Percentiles rank a stretch among this genome's conserved stretches.
These are phyloP conservation scores for Globisporangium acanthophoron DNA, from an alignment of 352 stramenopile species.

Conservation along the genomic window DNA sequence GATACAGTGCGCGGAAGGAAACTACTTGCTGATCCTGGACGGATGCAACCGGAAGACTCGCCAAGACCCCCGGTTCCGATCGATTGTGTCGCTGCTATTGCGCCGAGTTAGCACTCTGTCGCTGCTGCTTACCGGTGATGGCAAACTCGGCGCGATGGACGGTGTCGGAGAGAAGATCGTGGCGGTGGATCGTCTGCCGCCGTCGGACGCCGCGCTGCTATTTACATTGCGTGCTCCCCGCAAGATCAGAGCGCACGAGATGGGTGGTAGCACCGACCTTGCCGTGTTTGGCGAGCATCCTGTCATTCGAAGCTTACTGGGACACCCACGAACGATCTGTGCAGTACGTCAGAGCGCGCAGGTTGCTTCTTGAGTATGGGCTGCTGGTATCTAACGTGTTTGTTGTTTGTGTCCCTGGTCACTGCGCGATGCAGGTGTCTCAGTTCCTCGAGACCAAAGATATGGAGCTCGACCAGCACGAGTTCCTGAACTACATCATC, in stretches of 20 bases:
- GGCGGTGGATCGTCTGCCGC: conserved; percentile 52
- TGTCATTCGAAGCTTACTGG: conserved; percentile 53
- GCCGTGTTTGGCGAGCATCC: conserved; percentile 53
- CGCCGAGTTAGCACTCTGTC: conserved; percentile 58
- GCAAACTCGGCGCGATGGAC: conserved; percentile 71
- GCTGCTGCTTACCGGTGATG: conserved; percentile 62
- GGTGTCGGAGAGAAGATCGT: conserved; percentile 81
- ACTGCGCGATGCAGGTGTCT: conserved; percentile 30
- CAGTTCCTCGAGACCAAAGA: conserved; percentile 81
- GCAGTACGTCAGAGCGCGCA: conserved; percentile 24
- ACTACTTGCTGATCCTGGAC: conserved; percentile 70
- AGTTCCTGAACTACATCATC: conserved; percentile 81
- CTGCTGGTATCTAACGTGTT: background rate
- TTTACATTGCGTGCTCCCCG: conserved; percentile 73
- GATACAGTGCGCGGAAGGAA: conserved; percentile 26
- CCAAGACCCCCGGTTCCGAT: conserved; percentile 38
- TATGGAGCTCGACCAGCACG: conserved; percentile 77
- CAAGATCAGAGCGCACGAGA: conserved; percentile 73
- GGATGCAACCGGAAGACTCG: conserved; percentile 57
- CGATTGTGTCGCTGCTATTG: conserved; percentile 42
- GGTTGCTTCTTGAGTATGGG: background rate
- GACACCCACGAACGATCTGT: conserved; percentile 69
- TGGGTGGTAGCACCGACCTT: conserved; percentile 64
- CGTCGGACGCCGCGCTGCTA: conserved; percentile 56
- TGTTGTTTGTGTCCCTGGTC: background rate